These are phyloP conservation scores for Saraca asoca DNA, from an alignment of 331 rosid species.

Conservation along the genomic window DNA sequence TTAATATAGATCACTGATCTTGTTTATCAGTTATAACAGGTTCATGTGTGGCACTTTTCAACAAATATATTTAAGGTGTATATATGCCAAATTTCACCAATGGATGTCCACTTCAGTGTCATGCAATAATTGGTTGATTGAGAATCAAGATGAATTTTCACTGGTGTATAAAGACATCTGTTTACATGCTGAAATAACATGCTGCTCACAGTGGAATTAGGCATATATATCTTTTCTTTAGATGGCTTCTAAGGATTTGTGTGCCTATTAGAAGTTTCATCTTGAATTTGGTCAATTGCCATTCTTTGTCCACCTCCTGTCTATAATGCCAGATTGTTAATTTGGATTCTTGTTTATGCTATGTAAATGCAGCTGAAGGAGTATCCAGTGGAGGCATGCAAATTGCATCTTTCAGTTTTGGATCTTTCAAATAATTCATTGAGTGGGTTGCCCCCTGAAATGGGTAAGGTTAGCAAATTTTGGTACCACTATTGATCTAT, in stretches of 20 bases:
- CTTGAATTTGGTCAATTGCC: constrained; percentile 6
- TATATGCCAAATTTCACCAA: background rate
- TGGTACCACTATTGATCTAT: constrained; percentile 17
- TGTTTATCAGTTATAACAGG: background rate
- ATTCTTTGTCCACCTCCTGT: constrained; percentile 15
- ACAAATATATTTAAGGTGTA: background rate
- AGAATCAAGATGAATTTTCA: background rate
- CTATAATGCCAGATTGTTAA: constrained; percentile 13
- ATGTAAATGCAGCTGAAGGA: constrained; percentile 73
- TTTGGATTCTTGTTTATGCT: constrained; percentile 31
- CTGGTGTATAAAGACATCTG: background rate
- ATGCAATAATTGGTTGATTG: too few relatives aligned
- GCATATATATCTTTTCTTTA: background rate
- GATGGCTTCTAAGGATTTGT: background rate
- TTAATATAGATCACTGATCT: background rate
- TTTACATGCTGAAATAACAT: background rate
- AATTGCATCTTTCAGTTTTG: constrained; percentile 64
- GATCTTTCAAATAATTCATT: constrained; percentile 93
- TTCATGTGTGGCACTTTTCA: background rate
- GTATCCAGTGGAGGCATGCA: constrained; percentile 94
- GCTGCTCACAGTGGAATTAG: background rate
- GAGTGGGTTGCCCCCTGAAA: constrained; percentile 84
- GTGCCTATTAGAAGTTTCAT: background rate
- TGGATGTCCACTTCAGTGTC: background rate
- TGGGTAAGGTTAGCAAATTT: constrained; percentile 64